These are phyloP conservation scores for Verticillium klebahnii DNA, from an alignment of 2,329 filamentous ascomycete species.

Conservation along the genomic window DNA sequence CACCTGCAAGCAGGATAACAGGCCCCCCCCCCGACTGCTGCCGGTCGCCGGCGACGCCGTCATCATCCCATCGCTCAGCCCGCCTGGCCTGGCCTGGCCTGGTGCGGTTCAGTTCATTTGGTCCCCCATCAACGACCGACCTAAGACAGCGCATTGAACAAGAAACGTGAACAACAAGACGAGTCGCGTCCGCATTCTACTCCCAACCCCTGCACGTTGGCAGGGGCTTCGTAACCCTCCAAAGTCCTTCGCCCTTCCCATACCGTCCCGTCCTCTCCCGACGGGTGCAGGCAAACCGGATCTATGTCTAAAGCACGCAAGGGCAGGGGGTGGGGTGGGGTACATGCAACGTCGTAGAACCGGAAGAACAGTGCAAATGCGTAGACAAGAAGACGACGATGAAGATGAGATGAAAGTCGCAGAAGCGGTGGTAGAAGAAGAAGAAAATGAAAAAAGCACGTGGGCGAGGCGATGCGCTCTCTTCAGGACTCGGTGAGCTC, in stretches of 20 bases:
- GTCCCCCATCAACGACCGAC: not conserved
- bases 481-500: constrained; percentile 6
- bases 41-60: not conserved
- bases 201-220: not conserved
- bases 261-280: not conserved
- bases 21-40: not conserved
- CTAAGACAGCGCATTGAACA: not conserved
- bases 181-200: not conserved
- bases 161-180: not conserved
- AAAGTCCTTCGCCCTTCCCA: not conserved
- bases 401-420: not conserved
- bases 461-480: not conserved
- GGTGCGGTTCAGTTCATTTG: not conserved
- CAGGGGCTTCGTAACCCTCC: not conserved
- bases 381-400: not conserved
- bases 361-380: not conserved
- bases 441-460: not conserved
- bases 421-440: constrained; percentile 1
- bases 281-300: not conserved
- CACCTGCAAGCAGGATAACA: not conserved
- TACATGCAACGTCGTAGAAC: not conserved
- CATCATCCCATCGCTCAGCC: not conserved
- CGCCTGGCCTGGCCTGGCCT: not conserved
- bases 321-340: not conserved
- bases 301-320: not conserved